phyloP scores from a whole-genome alignment of 139 green algal genomes.

The Chlorella sorokiniana region DNA sequence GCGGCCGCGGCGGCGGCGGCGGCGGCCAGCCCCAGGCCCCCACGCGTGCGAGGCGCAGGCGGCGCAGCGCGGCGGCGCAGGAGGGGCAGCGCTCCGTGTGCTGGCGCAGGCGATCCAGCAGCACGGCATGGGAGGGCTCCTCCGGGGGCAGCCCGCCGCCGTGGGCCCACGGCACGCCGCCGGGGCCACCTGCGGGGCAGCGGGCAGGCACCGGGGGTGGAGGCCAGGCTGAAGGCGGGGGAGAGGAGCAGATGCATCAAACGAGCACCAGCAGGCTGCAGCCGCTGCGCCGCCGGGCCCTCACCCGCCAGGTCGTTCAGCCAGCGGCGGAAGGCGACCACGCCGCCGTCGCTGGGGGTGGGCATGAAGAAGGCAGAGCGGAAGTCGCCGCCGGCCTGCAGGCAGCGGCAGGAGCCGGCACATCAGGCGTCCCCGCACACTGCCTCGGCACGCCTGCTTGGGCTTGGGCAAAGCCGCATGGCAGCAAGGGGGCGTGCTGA shows the following conservation, averaged over 20 bases:
- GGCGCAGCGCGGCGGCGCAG: neutral
- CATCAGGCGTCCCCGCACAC: too few species aligned
- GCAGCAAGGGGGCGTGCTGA: neutral
- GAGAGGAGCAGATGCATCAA: neutral
- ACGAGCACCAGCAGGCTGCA: neutral
- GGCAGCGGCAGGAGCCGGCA: too few species aligned
- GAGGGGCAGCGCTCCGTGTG: constrained; percentile 1
- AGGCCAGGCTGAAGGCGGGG: too few species aligned
- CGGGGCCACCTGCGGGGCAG: neutral
- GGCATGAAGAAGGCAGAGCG: neutral
- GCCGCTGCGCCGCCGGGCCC: neutral
- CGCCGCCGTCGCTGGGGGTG: neutral
- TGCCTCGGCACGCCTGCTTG: too few species aligned
- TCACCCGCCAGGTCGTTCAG: constrained; percentile 3
- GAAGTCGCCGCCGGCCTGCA: neutral
- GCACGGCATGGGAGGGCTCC: neutral
- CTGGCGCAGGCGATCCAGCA: neutral
- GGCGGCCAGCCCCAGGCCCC: neutral
- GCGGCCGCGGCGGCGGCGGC: neutral
- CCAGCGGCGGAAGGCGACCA: constrained; percentile 1
- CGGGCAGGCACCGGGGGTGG: too few species aligned
- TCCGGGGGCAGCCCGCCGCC: neutral
- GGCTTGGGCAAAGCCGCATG: neutral
- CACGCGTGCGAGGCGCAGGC: neutral
- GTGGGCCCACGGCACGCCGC: neutral